Conservation (phyloP, 1,284 basidiomycete genomes). For the Cystobasidium pallidum region DNA sequence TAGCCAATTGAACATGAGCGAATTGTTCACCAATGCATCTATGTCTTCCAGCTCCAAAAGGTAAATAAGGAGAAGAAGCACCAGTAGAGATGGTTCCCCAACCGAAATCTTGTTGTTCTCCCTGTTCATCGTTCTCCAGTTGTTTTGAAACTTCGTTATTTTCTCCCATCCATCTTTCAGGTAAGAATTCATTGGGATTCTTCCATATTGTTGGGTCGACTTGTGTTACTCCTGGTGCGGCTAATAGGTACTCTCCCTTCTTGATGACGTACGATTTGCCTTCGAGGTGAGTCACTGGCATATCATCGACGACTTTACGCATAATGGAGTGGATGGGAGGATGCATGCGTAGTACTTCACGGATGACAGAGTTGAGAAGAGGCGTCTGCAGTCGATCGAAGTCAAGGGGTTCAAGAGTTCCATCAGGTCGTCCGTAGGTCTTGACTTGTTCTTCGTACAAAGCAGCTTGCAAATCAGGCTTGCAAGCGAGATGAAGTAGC, state of each 20-base stretch:
- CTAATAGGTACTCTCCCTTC: conserved; percentile 86
- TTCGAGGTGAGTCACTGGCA: conserved; percentile 71
- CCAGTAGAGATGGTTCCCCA: conserved; percentile 71
- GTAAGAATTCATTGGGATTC: conserved; percentile 73
- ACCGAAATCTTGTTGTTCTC: conserved; percentile 92
- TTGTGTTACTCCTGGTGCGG: conserved; percentile 85
- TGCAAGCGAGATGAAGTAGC: conserved; percentile 84
- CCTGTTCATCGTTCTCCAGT: conserved; percentile 69
- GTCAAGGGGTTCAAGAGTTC: conserved; percentile 75
- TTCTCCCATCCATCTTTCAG: conserved; percentile 77
- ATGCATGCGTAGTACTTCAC: conserved; percentile 61
- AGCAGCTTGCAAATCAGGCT: conserved; percentile 74
- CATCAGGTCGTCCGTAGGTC: conserved; percentile 71
- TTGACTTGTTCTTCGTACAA: conserved; percentile 88
- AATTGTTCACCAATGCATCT: conserved; percentile 97
- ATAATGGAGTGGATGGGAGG: conserved; percentile 80
- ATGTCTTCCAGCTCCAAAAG: conserved; percentile 94
- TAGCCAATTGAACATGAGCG: conserved; percentile 90
- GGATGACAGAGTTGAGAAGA: conserved; percentile 80
- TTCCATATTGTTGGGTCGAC: conserved; percentile 85
- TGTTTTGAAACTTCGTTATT: conserved; percentile 74
- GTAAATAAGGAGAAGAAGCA: conserved; percentile 62
- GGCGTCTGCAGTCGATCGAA: conserved; percentile 83
- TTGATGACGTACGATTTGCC: conserved; percentile 77
- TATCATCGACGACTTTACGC: conserved; percentile 84